Conservation (phyloP, 2,329 filamentous ascomycete genomes). For the Sporothrix curviconia region DNA sequence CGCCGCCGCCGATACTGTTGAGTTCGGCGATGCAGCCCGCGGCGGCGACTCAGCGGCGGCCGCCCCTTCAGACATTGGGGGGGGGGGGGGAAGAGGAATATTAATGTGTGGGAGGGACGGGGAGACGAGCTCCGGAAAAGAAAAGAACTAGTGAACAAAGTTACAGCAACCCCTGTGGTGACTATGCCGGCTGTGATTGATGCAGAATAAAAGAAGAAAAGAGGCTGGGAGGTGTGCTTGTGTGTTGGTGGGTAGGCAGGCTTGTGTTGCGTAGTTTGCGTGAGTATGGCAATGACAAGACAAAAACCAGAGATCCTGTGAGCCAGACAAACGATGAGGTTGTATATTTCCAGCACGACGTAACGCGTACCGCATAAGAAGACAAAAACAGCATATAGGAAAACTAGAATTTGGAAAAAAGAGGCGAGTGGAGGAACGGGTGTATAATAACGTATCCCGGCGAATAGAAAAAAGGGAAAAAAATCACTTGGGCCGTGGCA, state of each 20-base stretch:
- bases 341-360: background rate
- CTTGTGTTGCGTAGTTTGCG: background rate
- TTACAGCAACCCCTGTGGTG: background rate
- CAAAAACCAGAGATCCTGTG: background rate
- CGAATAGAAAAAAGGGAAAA: background rate
- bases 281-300: background rate
- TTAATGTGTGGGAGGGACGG: background rate
- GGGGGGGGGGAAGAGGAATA: background rate
- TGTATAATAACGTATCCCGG: background rate
- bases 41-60: slow-evolving; percentile 12
- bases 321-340: slow-evolving; percentile 7
- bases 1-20: slow-evolving; percentile 1
- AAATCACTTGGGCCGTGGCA: no score
- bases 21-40: slow-evolving; percentile 1
- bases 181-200: background rate
- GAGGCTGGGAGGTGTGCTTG: background rate
- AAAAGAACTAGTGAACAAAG: background rate
- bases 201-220: no score
- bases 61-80: slow-evolving; percentile 17
- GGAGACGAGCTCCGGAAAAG: background rate
- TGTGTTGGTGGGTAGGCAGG: background rate
- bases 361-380: slow-evolving; percentile 5
- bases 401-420: background rate
- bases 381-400: background rate
- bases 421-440: background rate